These are phyloP conservation scores for Hypoxylon sp. DNA, from an alignment of 2,329 filamentous ascomycete genomes.

Conservation along the genomic window DNA sequence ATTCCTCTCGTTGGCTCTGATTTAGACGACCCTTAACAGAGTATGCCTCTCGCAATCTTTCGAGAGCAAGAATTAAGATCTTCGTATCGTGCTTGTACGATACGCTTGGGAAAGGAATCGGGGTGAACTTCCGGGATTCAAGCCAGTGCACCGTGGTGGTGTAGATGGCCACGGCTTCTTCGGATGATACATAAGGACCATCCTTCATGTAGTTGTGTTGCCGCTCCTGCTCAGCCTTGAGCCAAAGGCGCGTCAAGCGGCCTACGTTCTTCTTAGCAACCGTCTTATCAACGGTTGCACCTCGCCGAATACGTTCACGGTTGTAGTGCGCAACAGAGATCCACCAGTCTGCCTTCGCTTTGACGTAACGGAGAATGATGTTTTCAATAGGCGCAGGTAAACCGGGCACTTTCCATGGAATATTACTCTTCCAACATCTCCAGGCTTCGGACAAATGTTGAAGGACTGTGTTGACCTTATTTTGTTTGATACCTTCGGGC, in stretches of 20 bases:
- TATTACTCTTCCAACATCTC: constrained; percentile 99
- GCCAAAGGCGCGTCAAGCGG: constrained; percentile 92
- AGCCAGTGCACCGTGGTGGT: constrained; percentile 99
- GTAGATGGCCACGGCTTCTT: constrained; percentile 98
- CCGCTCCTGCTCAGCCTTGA: constrained; percentile 97
- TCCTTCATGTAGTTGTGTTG: constrained; percentile 99
- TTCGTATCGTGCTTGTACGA: constrained; percentile 99
- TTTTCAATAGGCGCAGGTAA: constrained; percentile 98
- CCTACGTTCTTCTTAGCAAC: constrained; percentile 99
- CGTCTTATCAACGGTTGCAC: constrained; percentile 98
- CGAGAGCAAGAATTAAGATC: constrained; percentile 94
- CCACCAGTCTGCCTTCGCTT: constrained; percentile 99
- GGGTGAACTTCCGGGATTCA: constrained; percentile 97
- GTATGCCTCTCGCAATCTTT: constrained; percentile 94
- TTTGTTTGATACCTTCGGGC: constrained; percentile 99
- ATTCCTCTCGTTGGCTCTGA: constrained; percentile 96
- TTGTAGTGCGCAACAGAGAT: constrained; percentile 99
- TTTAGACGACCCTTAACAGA: constrained; percentile 97
- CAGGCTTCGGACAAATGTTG: constrained; percentile 98
- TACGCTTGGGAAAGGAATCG: constrained; percentile 98
- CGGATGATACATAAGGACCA: constrained; percentile 96
- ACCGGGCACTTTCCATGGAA: constrained; percentile 98
- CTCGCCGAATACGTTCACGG: constrained; percentile 93
- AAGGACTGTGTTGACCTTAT: constrained; percentile 97
- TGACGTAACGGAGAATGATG: constrained; percentile 98